Base-by-base conservation (phyloP, 768 basidiomycete genomes). In the Boletus reticuloceps region DNA sequence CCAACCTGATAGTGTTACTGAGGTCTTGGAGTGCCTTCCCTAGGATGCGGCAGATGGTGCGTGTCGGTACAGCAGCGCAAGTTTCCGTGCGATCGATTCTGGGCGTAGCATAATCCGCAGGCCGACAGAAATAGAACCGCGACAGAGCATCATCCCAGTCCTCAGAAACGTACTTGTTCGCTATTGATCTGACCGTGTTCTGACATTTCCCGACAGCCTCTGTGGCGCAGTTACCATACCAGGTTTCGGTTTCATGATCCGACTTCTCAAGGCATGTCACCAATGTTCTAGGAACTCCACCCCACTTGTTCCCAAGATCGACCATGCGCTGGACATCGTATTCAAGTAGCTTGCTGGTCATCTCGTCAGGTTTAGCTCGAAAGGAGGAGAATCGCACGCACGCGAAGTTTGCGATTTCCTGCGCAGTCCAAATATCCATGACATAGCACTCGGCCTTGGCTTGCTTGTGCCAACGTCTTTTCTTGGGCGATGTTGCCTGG, bases 351-450 rank as follows among this genome's bases (percentile, higher is more conserved):
- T 12, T 40, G 11, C 45, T 53, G 25, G 25, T 17, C 37, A 31
- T 22, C 20, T 40, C 7, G 20, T 53, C 19, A 47, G 6, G 22
- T 39, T 9, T 1, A 5, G 4, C 16, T 14, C 27, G 8, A 12
- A 22, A 13, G 20, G n/a, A 45, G 14, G 2, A 16, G 20, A 4
- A 5, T 12, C 25, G 19, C 29, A 47, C 51, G 39, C 14, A 57
- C 55, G 39, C 44, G 2, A 50, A 48, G 5, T 36, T 12, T 12
- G 1, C 6, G 5, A 56, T 32, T 22, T 57, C 58, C 5, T 50
- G 5, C 8, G 20, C 19, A 5, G 50, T 29, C 54, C 54, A 59
- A 7, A 58, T 27, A 7, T 55, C 36, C 49, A 51, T 58, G 1
- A 54, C 12, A 14, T 54, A 54, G 17, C 38, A 20, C 9, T n/a